Conservation (phyloP, 768 basidiomycete genomes). For the Rubroboletus satanas region DNA sequence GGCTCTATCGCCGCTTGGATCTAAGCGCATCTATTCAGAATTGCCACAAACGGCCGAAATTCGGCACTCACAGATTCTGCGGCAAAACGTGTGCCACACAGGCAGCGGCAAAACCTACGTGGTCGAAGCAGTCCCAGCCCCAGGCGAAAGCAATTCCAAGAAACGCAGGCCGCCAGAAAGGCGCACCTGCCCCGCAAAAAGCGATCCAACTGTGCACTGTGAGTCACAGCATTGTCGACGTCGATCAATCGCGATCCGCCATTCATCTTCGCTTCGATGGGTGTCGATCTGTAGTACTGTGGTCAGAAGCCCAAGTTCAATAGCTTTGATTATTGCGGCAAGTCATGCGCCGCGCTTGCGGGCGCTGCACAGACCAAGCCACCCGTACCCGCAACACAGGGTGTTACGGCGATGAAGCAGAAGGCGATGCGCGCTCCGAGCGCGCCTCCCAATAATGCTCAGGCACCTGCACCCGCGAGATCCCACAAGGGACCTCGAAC, state of each 20-base stretch:
- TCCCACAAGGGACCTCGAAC: slow-evolving; percentile 12
- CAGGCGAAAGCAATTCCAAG: slow-evolving; percentile 12
- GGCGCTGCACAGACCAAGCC: slow-evolving; percentile 23
- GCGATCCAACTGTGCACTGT: slow-evolving; percentile 25
- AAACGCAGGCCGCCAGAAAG: slow-evolving; percentile 11
- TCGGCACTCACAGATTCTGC: slow-evolving; percentile 51
- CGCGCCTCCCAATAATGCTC: slow-evolving; percentile 6
- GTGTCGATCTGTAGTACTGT: slow-evolving; percentile 37
- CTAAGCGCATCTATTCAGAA: slow-evolving; percentile 33
- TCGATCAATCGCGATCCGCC: slow-evolving; percentile 29
- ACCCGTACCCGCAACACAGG: slow-evolving; percentile 11
- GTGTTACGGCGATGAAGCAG: slow-evolving; percentile 15
- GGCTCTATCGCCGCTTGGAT: not conserved
- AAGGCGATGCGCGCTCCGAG: slow-evolving; percentile 13
- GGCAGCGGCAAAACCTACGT: slow-evolving; percentile 24
- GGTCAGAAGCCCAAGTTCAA: slow-evolving; percentile 60
- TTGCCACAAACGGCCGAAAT: slow-evolving; percentile 55
- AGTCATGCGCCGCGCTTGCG: slow-evolving; percentile 57
- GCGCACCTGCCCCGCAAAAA: slow-evolving; percentile 17
- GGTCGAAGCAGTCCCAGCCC: slow-evolving; percentile 12
- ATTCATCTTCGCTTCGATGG: slow-evolving; percentile 20
- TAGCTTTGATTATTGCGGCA: slow-evolving; percentile 59
- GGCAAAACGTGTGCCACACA: slow-evolving; percentile 52
- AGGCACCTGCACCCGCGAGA: slow-evolving; percentile 7
- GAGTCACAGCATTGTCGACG: slow-evolving; percentile 18